phyloP scores from a whole-genome alignment of 1,284 basidiomycete species.

The Taiwanofungus camphoratus region DNA sequence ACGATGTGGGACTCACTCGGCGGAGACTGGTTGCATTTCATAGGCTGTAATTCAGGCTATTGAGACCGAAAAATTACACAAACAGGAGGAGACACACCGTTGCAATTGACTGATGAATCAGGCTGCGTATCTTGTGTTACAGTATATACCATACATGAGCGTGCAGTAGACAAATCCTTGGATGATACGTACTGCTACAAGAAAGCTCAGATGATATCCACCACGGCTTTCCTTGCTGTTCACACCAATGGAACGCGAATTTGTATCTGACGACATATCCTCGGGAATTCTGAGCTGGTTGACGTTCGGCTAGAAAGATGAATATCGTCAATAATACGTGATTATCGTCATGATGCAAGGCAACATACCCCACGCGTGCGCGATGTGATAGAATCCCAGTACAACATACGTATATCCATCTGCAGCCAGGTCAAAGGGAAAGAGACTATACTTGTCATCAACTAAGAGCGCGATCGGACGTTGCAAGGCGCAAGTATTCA shows the following conservation, averaged over 20 bases:
- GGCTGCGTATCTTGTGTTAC: no score
- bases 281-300: conserved; percentile 38
- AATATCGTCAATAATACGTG: not conserved
- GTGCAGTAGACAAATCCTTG: no score
- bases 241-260: conserved; percentile 77
- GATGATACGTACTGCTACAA: no score
- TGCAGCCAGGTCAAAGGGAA: conserved; percentile 59
- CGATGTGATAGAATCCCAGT: conserved; percentile 67
- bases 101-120: no score
- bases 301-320: conserved; percentile 58
- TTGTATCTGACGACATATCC: conserved; percentile 63
- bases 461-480: conserved; percentile 61
- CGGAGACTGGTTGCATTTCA: no score
- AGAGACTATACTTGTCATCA: conserved; percentile 64
- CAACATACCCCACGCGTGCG: conserved; percentile 64
- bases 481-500: conserved; percentile 44
- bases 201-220: no score
- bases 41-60: no score
- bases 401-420: conserved; percentile 59
- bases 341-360: not conserved
- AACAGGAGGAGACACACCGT: not conserved
- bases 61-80: no score
- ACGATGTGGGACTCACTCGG: no score
- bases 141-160: no score
- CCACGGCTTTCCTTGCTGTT: conserved; percentile 59